phyloP scores from a whole-genome alignment of 1,139 yeast species.

The Pichia sp. region DNA sequence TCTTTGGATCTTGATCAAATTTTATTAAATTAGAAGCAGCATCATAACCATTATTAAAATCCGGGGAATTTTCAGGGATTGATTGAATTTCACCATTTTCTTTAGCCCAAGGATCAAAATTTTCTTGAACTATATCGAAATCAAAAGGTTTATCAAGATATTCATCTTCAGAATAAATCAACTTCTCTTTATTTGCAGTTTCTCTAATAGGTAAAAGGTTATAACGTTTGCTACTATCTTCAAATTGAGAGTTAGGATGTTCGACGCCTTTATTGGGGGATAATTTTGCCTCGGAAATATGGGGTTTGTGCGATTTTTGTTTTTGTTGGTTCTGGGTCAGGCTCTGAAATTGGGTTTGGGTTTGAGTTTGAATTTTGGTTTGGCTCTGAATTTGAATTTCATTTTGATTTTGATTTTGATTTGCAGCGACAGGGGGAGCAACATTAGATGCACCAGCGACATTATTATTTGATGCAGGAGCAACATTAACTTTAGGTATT shows the following conservation, averaged over 20 bases:
- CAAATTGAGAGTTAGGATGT: too few relatives aligned
- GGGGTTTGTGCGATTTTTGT: background rate
- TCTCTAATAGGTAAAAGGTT: background rate
- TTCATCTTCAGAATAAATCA: background rate
- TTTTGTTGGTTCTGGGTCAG: background rate
- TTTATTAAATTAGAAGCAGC: background rate
- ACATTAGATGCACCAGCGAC: too few relatives aligned
- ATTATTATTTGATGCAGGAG: too few relatives aligned
- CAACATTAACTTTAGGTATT: too few relatives aligned
- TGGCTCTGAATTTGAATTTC: background rate
- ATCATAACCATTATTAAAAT: background rate
- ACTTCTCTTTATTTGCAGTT: background rate
- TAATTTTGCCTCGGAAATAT: background rate
- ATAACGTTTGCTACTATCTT: too few relatives aligned
- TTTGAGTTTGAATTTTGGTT: background rate
- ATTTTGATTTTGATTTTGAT: background rate
- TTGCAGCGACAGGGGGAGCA: too few relatives aligned
- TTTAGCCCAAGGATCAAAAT: background rate
- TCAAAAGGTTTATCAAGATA: conserved; percentile 2
- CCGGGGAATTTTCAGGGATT: background rate
- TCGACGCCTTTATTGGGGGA: background rate
- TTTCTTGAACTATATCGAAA: background rate
- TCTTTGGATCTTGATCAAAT: background rate
- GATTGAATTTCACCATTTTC: background rate
- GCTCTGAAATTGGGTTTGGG: background rate